phyloP scores from a whole-genome alignment of 768 basidiomycete genomes.

The Sarcodon sp. region DNA sequence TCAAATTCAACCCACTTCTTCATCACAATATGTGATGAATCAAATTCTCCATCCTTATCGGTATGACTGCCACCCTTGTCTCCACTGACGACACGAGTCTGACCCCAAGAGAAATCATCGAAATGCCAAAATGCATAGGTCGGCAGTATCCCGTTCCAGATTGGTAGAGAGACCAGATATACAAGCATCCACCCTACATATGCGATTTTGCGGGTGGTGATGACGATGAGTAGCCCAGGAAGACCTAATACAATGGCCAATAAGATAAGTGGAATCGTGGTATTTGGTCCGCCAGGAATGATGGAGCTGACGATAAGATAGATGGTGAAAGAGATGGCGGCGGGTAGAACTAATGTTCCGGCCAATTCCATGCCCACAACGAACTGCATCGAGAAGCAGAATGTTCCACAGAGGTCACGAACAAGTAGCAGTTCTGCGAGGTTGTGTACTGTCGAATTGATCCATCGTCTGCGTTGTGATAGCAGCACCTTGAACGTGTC shows the following conservation, averaged over 20 bases:
- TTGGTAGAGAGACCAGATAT: slow-evolving; percentile 83
- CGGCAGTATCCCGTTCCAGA: slow-evolving; percentile 96
- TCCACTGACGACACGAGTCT: slow-evolving; percentile 70
- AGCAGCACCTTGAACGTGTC: slow-evolving; percentile 91
- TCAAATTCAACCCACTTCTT: slow-evolving; percentile 99
- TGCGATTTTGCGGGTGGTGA: slow-evolving; percentile 87
- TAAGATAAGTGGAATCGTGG: slow-evolving; percentile 84
- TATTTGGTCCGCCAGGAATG: slow-evolving; percentile 67
- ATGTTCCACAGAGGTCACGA: slow-evolving; percentile 96
- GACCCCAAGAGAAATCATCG: slow-evolving; percentile 97
- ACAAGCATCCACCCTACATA: slow-evolving; percentile 97
- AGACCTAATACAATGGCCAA: slow-evolving; percentile 93
- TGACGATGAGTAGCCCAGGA: slow-evolving; percentile 88
- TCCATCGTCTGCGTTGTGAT: slow-evolving; percentile 97
- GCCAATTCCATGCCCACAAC: slow-evolving; percentile 97
- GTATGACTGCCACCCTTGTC: slow-evolving; percentile 54
- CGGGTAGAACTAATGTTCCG: slow-evolving; percentile 92
- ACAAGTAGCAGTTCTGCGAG: slow-evolving; percentile 90
- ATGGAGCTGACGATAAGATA: slow-evolving; percentile 85
- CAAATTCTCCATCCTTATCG: slow-evolving; percentile 96
- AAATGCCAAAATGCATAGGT: slow-evolving; percentile 99
- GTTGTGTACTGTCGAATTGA: slow-evolving; percentile 98
- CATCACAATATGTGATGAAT: slow-evolving; percentile 95
- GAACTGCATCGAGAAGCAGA: slow-evolving; percentile 99
- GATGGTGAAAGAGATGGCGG: slow-evolving; percentile 93